These are phyloP conservation scores for Penicillium odoratum DNA, from an alignment of 495 filamentous ascomycete species.

Conservation along the genomic window DNA sequence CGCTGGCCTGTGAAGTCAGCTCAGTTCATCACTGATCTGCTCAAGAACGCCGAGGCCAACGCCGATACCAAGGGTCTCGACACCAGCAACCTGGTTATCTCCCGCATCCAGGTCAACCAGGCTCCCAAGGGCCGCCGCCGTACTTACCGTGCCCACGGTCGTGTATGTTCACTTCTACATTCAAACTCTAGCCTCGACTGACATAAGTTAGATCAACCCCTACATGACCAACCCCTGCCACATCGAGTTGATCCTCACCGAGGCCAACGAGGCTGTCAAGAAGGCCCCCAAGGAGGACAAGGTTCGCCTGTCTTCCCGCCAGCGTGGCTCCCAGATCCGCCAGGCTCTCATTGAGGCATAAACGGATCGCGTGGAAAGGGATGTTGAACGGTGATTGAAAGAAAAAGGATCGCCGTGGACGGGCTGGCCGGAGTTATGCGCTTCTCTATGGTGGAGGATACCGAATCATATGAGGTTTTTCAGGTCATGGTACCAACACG, in stretches of 20 bases:
- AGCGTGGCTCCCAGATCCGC: conserved; percentile 79
- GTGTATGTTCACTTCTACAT: conserved; percentile 66
- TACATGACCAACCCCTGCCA: conserved; percentile 99
- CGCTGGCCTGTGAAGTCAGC: conserved; percentile 99
- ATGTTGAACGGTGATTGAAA: conserved; percentile 11
- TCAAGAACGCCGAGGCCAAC: conserved; percentile 99
- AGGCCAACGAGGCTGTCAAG: conserved; percentile 81
- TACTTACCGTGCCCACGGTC: conserved; percentile 99
- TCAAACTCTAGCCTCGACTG: conserved; percentile 2
- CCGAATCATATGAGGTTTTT: conserved; percentile 46
- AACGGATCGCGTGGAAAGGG: conserved; percentile 33
- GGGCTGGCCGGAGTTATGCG: conserved; percentile 33
- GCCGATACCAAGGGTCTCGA: conserved; percentile 99
- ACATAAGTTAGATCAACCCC: conserved; percentile 78
- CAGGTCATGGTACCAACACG: conserved; percentile 33
- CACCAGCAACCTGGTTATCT: conserved; percentile 91
- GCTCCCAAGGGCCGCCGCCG: conserved; percentile 96
- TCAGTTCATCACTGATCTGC: conserved; percentile 92
- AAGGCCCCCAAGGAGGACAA: conserved; percentile 64
- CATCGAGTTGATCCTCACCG: conserved; percentile 98
- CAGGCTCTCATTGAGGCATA: conserved; percentile 81
- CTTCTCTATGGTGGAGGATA: conserved; percentile 40
- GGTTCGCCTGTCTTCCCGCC: conserved; percentile 74
- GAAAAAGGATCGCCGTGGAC: conserved; percentile 34
- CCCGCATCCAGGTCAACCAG: conserved; percentile 99